A percentile compares a stretch with the other conserved stretches of the same genome.
phyloP scores from a whole-genome alignment of 345 rosid genomes.

The Microthlaspi erraticum region DNA sequence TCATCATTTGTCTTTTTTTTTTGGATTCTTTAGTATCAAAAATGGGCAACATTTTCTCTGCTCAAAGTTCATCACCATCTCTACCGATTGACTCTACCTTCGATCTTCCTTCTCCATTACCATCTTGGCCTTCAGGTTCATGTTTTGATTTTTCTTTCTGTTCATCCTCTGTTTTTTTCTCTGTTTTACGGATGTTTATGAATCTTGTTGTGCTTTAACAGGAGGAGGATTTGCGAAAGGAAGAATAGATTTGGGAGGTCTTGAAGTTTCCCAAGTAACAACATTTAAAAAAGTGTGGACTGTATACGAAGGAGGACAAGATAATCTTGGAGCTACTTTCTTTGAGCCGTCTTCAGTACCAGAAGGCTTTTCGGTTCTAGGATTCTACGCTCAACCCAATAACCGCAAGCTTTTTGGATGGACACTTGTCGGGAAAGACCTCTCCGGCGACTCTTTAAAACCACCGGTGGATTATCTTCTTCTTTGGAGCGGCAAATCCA shows the following conservation, averaged over 20 bases:
- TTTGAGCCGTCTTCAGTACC: constrained; percentile 61
- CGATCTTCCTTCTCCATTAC: constrained; percentile 63
- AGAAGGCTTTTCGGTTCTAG: constrained; percentile 63
- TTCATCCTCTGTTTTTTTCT: constrained; percentile 22
- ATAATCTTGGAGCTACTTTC: constrained; percentile 68
- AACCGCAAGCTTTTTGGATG: constrained; percentile 56
- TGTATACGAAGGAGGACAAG: constrained; percentile 61
- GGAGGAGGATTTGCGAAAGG: constrained; percentile 72
- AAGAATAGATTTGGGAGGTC: constrained; percentile 64
- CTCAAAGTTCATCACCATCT: constrained; percentile 41
- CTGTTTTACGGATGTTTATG: constrained; percentile 13
- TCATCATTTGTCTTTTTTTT: constrained; percentile 23
- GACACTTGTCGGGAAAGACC: constrained; percentile 67
- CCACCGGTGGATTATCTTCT: constrained; percentile 76
- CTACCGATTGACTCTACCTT: constrained; percentile 58
- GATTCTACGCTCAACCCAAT: constrained; percentile 73
- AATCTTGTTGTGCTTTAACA: neutral
- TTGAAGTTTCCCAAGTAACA: constrained; percentile 58
- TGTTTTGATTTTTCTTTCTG: neutral
- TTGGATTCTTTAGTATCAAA: constrained; percentile 16
- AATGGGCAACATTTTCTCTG: constrained; percentile 47
- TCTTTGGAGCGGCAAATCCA: constrained; percentile 80
- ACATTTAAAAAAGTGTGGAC: constrained; percentile 66
- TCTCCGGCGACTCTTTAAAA: constrained; percentile 37
- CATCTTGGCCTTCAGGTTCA: constrained; percentile 67